Conservation (phyloP, 345 rosid species). For the Eucalyptus virginea region DNA sequence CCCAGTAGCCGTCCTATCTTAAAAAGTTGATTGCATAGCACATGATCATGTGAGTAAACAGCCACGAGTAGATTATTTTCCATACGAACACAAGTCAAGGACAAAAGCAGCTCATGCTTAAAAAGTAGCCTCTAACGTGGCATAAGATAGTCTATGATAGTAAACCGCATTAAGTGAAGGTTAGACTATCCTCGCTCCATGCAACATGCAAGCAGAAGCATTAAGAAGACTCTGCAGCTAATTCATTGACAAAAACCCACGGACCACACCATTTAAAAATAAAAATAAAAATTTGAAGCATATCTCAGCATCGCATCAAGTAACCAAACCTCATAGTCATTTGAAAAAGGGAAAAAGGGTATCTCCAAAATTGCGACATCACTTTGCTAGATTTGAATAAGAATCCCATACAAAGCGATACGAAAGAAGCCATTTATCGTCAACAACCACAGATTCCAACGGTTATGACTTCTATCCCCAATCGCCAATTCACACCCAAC, state of each 20-base stretch:
- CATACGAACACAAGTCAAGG: not conserved
- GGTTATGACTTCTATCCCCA: not conserved
- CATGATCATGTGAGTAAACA: not conserved
- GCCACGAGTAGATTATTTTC: not conserved
- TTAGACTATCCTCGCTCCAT: not conserved
- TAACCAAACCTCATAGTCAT: not conserved
- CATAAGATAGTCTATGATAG: not conserved
- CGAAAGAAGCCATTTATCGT: not conserved
- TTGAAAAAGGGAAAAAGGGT: not conserved
- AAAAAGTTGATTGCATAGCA: not conserved
- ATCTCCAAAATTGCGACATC: not conserved
- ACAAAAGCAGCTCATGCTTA: not conserved
- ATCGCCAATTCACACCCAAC: not conserved
- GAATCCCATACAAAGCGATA: not conserved
- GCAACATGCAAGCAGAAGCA: not conserved
- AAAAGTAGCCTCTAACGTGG: not conserved
- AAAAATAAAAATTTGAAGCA: not conserved
- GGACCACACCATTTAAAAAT: not conserved
- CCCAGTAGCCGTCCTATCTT: not conserved
- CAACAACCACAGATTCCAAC: not conserved
- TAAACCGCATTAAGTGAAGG: not conserved
- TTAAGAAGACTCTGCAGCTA: not conserved
- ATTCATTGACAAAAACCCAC: not conserved
- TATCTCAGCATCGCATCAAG: not conserved
- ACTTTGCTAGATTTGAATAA: not conserved